Evolutionary conservation across 2,329 filamentous ascomycete species (phyloP).

Genomic region (Trichoderma asperellum): DNA sequence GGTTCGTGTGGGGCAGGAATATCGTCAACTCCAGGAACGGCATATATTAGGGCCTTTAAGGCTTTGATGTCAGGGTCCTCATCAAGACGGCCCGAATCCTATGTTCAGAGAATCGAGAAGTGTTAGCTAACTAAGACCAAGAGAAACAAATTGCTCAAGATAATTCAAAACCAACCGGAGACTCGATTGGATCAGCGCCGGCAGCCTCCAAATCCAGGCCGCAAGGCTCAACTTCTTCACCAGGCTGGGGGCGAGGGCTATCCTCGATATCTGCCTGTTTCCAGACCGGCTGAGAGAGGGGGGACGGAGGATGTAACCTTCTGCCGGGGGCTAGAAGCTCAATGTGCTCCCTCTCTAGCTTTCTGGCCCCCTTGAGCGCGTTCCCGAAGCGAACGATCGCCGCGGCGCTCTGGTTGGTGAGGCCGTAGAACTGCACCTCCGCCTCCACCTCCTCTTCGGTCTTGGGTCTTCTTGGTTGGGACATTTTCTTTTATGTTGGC

Average conservation of each 20-base stretch:
- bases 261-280: not conserved
- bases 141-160: not conserved
- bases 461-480: not conserved
- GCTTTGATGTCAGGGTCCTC: not conserved
- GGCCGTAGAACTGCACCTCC: not conserved
- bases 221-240: not conserved
- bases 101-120: not conserved
- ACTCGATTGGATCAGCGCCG: not conserved
- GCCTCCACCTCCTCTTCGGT: not conserved
- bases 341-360: not conserved
- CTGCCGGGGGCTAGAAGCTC: not conserved
- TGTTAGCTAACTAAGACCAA: not conserved
- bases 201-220: not conserved
- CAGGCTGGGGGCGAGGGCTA: not conserved
- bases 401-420: not conserved
- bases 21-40: not conserved
- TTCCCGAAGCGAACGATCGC: constrained; percentile 3
- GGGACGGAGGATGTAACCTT: not conserved
- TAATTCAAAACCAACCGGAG: not conserved
- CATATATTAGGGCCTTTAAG: not conserved
- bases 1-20: not conserved
- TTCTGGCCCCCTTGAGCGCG: not conserved
- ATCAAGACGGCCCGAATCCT: not conserved
- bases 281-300: constrained; percentile 2
- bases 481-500: not conserved